These are phyloP conservation scores for Asterophora parasitica DNA, from an alignment of 768 basidiomycete species.

Conservation along the genomic window DNA sequence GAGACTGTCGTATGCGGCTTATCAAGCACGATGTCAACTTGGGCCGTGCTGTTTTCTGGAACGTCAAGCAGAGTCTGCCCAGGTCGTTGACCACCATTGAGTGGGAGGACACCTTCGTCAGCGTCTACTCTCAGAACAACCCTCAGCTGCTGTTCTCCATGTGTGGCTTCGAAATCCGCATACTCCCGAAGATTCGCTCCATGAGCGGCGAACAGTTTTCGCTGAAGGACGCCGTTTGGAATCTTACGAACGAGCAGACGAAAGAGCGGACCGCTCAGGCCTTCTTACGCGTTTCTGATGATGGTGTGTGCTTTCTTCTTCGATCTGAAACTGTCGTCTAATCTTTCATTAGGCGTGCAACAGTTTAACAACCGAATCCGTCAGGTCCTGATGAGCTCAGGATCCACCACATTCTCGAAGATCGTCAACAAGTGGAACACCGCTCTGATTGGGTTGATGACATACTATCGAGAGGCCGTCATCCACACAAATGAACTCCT, in stretches of 20 bases:
- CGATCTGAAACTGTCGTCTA: slow-evolving; percentile 1
- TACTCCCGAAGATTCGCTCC: slow-evolving; percentile 92
- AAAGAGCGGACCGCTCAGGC: slow-evolving; percentile 98
- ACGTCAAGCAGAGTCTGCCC: slow-evolving; percentile 95
- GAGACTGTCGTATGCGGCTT: slow-evolving; percentile 97
- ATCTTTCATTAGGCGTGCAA: slow-evolving; percentile 60
- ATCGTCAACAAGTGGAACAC: slow-evolving; percentile 99
- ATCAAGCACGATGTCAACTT: slow-evolving; percentile 99
- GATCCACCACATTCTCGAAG: slow-evolving; percentile 98
- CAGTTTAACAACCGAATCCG: slow-evolving; percentile 98
- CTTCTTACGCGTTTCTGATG: slow-evolving; percentile 95
- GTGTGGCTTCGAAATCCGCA: slow-evolving; percentile 98
- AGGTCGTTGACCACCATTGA: slow-evolving; percentile 96
- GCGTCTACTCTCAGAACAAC: slow-evolving; percentile 96
- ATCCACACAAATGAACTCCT: slow-evolving; percentile 96
- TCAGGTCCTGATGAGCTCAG: slow-evolving; percentile 97
- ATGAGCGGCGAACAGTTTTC: slow-evolving; percentile 97
- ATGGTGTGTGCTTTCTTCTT: slow-evolving; percentile 43
- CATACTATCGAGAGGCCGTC: slow-evolving; percentile 96
- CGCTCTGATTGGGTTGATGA: slow-evolving; percentile 92
- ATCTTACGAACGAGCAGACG: slow-evolving; percentile 92
- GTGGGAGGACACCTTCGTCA: slow-evolving; percentile 98
- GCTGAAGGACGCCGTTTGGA: slow-evolving; percentile 94
- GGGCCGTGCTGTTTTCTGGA: slow-evolving; percentile 98
- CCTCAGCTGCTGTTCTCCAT: slow-evolving; percentile 97